phyloP scores from a whole-genome alignment of 164 flowering plant species.

The Sedum album region DNA sequence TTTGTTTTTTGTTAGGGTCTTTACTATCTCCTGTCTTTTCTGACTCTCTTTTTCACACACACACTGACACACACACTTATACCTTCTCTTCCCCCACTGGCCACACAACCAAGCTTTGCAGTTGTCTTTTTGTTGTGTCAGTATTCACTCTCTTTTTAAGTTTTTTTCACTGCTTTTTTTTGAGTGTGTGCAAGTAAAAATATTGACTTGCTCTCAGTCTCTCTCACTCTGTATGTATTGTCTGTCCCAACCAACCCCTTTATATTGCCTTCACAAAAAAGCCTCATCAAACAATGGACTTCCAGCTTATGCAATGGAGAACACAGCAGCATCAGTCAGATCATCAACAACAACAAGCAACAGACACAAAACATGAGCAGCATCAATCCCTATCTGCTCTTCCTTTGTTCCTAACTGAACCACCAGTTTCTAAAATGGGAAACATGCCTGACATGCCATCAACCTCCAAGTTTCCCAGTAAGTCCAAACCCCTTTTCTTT shows the following conservation, averaged over 20 bases:
- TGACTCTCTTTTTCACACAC: conserved; percentile 40
- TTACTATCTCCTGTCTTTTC: conserved; percentile 46
- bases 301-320: conserved; percentile 69
- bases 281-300: conserved; percentile 50
- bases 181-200: too few species aligned
- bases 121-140: conserved; percentile 19
- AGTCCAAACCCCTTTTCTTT: conserved; percentile 8
- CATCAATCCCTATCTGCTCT: conserved; percentile 36
- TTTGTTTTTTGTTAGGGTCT: conserved; percentile 11
- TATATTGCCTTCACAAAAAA: conserved; percentile 1
- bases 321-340: conserved; percentile 48
- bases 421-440: conserved; percentile 25
- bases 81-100: too few species aligned
- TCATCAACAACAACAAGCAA: conserved; percentile 14
- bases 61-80: conserved; percentile 7
- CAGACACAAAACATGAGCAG: conserved; percentile 5
- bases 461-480: conserved; percentile 39
- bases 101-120: conserved; percentile 32
- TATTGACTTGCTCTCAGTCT: background rate
- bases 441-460: conserved; percentile 33
- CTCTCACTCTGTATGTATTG: too few species aligned
- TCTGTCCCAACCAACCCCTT: too few species aligned
- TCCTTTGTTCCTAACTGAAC: conserved; percentile 58
- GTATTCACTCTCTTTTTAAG: conserved; percentile 15
- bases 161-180: too few species aligned